Conservation (phyloP, 495 filamentous ascomycete genomes). For the Podospora appendiculata region DNA sequence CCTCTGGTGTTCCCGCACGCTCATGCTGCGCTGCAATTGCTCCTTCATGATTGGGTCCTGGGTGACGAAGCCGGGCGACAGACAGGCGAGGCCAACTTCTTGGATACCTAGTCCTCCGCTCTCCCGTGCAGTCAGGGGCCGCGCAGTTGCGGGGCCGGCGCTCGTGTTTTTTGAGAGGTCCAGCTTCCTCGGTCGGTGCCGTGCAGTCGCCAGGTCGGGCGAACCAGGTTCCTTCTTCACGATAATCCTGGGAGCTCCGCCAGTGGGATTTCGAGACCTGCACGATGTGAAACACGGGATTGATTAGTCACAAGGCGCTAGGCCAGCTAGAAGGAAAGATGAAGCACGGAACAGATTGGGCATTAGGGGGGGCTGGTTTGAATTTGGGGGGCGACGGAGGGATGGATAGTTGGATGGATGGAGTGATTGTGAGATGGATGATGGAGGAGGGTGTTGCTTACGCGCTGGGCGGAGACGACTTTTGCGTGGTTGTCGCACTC, state of each 20-base stretch:
- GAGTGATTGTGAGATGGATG: slow-evolving; percentile 7
- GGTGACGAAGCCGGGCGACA: slow-evolving; percentile 92
- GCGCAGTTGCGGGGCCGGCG: slow-evolving; percentile 54
- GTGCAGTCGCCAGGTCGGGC: slow-evolving; percentile 60
- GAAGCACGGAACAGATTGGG: background rate
- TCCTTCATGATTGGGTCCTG: slow-evolving; percentile 95
- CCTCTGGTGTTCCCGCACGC: slow-evolving; percentile 86
- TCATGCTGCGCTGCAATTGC: slow-evolving; percentile 88
- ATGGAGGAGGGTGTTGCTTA: slow-evolving; percentile 29
- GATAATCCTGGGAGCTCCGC: slow-evolving; percentile 66
- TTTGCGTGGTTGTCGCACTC: slow-evolving; percentile 31
- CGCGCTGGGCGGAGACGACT: slow-evolving; percentile 45
- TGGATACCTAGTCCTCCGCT: slow-evolving; percentile 65
- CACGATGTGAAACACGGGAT: slow-evolving; percentile 5
- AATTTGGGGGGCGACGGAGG: background rate
- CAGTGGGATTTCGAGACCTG: slow-evolving; percentile 42
- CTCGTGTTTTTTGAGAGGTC: slow-evolving; percentile 74
- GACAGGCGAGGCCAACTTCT: slow-evolving; percentile 85
- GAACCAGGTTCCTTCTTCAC: slow-evolving; percentile 95
- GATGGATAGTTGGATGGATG: background rate
- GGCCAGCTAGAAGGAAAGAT: slow-evolving; percentile 8
- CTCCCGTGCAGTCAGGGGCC: slow-evolving; percentile 73
- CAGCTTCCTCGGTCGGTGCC: slow-evolving; percentile 81
- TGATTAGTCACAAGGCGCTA: slow-evolving; percentile 6
- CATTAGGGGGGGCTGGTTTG: background rate